Evolutionary conservation across 2,329 filamentous ascomycete species (phyloP).

Genomic region (Clarireedia homoeocarpa): DNA sequence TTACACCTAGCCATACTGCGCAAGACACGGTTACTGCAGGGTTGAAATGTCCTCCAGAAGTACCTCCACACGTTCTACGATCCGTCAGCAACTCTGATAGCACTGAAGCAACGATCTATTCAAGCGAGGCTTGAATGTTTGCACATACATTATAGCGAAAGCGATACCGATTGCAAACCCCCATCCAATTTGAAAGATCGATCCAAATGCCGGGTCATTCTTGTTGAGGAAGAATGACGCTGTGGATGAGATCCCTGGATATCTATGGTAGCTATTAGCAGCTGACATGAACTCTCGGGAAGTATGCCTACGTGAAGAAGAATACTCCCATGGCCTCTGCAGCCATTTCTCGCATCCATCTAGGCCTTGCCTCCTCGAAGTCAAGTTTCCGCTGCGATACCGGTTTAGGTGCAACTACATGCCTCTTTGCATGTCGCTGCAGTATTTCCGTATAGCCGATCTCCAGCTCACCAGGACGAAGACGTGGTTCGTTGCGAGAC

Average conservation of each 20-base stretch:
- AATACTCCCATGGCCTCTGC: conserved; percentile 51
- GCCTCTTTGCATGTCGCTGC: conserved; percentile 40
- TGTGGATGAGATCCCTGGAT: conserved; percentile 45
- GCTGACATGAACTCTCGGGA: not conserved
- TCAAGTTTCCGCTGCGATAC: conserved; percentile 46
- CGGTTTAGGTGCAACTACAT: conserved; percentile 42
- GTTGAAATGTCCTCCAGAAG: conserved; percentile 48
- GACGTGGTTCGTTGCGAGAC: conserved; percentile 14
- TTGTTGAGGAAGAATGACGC: conserved; percentile 43
- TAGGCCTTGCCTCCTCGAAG: conserved; percentile 45
- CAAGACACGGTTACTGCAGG: conserved; percentile 41
- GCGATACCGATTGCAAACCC: conserved; percentile 50
- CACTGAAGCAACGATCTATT: not conserved
- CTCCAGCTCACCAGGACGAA: conserved; percentile 34
- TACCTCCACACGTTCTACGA: conserved; percentile 38
- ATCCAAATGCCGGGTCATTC: conserved; percentile 38
- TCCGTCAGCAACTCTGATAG: not conserved
- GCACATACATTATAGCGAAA: conserved; percentile 43
- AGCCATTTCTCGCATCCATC: conserved; percentile 46
- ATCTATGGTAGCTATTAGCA: conserved; percentile 17
- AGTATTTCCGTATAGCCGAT: conserved; percentile 46
- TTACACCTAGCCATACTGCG: conserved; percentile 43
- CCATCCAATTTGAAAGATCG: conserved; percentile 46
- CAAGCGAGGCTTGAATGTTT: not conserved
- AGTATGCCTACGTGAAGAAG: conserved; percentile 39